phyloP scores from a whole-genome alignment of 2,329 filamentous ascomycete species.

The Aciculosporium take region DNA sequence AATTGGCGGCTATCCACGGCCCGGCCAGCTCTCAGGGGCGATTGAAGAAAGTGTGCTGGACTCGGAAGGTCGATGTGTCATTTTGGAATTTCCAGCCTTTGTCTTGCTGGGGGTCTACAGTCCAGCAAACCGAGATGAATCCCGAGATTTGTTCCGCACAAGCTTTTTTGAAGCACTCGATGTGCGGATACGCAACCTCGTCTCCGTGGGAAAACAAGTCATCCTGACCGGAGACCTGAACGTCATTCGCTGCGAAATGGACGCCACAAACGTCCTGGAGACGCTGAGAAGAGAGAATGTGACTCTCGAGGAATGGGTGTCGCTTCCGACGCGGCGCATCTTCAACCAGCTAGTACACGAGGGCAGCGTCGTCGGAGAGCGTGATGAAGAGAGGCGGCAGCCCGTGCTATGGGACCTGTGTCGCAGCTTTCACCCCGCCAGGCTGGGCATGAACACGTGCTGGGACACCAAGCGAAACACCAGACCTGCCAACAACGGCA shows the following conservation, averaged over 20 bases:
- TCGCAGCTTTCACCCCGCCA: conserved; percentile 62
- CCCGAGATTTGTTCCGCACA: conserved; percentile 66
- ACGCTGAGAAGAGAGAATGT: conserved; percentile 55
- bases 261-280: conserved; percentile 63
- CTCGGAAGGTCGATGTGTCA: conserved; percentile 78
- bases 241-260: conserved; percentile 53
- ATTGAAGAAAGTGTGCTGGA: conserved; percentile 64
- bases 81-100: conserved; percentile 89
- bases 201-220: conserved; percentile 67
- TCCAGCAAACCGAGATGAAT: conserved; percentile 76
- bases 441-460: conserved; percentile 88
- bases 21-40: conserved; percentile 46
- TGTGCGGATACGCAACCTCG: conserved; percentile 69
- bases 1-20: conserved; percentile 77
- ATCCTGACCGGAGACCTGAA: conserved; percentile 83
- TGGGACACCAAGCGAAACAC: conserved; percentile 93
- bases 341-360: conserved; percentile 76
- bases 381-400: conserved; percentile 54
- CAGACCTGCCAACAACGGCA: conserved; percentile 87
- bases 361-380: conserved; percentile 50
- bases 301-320: conserved; percentile 58
- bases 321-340: conserved; percentile 55
- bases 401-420: conserved; percentile 75
- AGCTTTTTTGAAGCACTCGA: conserved; percentile 72
- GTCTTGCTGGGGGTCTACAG: conserved; percentile 87